These are phyloP conservation scores for Flueggea neowawraea DNA, from an alignment of 441 rosid genomes.

Conservation along the genomic window DNA sequence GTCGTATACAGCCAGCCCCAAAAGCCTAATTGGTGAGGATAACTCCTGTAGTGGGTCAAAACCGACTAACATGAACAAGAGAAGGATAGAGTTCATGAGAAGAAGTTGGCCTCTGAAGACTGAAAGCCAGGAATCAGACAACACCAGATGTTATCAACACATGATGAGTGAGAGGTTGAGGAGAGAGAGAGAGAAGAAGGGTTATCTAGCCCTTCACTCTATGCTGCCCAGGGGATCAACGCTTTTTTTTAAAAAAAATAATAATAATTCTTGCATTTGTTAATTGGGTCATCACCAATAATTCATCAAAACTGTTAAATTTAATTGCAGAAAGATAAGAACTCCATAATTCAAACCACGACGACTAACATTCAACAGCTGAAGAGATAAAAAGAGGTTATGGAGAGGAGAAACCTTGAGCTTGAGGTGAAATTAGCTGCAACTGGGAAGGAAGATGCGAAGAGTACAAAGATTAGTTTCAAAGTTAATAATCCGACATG, in stretches of 20 bases:
- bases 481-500: constrained; percentile 35
- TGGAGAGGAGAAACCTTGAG: constrained; percentile 34
- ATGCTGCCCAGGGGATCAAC: constrained; percentile 28
- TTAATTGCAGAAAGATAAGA: constrained; percentile 48
- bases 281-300: no score
- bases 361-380: constrained; percentile 32
- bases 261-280: no score
- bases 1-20: constrained; percentile 25
- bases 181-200: constrained; percentile 52
- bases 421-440: constrained; percentile 15
- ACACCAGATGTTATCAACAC: constrained; percentile 30
- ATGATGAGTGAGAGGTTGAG: constrained; percentile 58
- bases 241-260: no score
- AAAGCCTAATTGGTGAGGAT: background rate
- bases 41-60: background rate
- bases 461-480: constrained; percentile 26
- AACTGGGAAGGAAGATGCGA: background rate
- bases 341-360: constrained; percentile 36
- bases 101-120: constrained; percentile 19
- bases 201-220: constrained; percentile 45
- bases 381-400: constrained; percentile 24
- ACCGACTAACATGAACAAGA: constrained; percentile 38
- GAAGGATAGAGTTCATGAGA: constrained; percentile 38
- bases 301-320: no score
- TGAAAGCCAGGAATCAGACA: constrained; percentile 2